These are phyloP conservation scores for Phaseolus coccineus DNA, from an alignment of 331 rosid species.

Conservation along the genomic window DNA sequence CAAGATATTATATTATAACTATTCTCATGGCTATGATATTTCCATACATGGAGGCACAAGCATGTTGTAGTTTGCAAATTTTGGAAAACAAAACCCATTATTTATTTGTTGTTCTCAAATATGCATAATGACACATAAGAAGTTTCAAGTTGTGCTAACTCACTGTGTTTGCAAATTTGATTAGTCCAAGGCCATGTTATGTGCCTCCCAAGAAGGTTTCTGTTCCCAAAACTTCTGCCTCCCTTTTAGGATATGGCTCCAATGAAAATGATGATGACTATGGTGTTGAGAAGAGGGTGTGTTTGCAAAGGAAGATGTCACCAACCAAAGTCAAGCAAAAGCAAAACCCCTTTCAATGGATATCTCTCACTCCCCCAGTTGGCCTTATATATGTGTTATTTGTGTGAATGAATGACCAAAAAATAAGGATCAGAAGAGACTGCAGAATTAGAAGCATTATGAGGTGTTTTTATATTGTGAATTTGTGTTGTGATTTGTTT, in stretches of 20 bases:
- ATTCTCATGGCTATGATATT: not conserved
- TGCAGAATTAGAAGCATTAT: constrained; percentile 49
- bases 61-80: constrained; percentile 31
- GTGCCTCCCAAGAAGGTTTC: constrained; percentile 51
- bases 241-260: constrained; percentile 46
- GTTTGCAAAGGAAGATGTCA: constrained; percentile 45
- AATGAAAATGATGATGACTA: constrained; percentile 47
- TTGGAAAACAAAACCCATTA: constrained; percentile 42
- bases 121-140: constrained; percentile 36
- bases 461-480: constrained; percentile 40
- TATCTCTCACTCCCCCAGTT: constrained; percentile 44
- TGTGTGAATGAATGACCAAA: constrained; percentile 49
- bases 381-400: constrained; percentile 35
- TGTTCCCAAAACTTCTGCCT: constrained; percentile 62
- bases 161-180: constrained; percentile 41
- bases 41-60: constrained; percentile 12
- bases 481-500: constrained; percentile 36
- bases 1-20: not conserved
- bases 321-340: constrained; percentile 54
- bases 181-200: constrained; percentile 41
- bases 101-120: constrained; percentile 20
- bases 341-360: constrained; percentile 40
- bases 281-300: constrained; percentile 43
- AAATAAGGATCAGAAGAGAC: constrained; percentile 63
- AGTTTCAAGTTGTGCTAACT: constrained; percentile 42